phyloP scores from a whole-genome alignment of 2,329 filamentous ascomycete species.

The Emydomyces testavorans region DNA sequence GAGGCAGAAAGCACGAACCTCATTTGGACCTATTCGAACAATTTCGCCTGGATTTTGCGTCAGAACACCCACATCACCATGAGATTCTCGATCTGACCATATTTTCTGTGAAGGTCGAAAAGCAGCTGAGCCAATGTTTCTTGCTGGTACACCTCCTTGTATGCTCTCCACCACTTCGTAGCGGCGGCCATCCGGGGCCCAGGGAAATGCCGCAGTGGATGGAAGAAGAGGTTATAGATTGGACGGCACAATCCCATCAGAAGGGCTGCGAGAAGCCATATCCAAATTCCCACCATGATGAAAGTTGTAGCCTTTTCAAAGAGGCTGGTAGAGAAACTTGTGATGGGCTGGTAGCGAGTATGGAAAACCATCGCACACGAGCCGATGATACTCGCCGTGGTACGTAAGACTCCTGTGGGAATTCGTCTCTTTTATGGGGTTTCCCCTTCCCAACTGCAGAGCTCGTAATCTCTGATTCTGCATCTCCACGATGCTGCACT shows the following conservation, averaged over 20 bases:
- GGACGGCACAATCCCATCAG: neutral
- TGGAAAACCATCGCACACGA: neutral
- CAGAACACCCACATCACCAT: neutral
- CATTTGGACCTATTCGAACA: constrained; percentile 1
- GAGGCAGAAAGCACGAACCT: neutral
- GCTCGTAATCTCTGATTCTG: neutral
- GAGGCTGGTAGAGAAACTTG: neutral
- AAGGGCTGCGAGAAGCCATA: neutral
- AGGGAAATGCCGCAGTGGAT: constrained; percentile 9
- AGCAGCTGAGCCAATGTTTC: neutral
- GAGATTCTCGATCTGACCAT: neutral
- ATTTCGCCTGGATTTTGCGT: neutral
- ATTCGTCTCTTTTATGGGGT: neutral
- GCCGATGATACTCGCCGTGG: neutral
- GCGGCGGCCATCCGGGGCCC: constrained; percentile 10
- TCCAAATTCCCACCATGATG: neutral
- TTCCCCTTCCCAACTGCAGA: neutral
- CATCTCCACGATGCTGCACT: neutral
- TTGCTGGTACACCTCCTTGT: neutral
- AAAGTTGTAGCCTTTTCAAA: neutral
- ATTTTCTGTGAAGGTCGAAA: neutral
- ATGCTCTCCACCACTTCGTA: constrained; percentile 1
- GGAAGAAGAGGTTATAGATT: constrained; percentile 12
- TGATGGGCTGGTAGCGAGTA: neutral
- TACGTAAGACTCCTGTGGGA: neutral